phyloP scores from a whole-genome alignment of 345 rosid genomes.

The Citrus australasica region DNA sequence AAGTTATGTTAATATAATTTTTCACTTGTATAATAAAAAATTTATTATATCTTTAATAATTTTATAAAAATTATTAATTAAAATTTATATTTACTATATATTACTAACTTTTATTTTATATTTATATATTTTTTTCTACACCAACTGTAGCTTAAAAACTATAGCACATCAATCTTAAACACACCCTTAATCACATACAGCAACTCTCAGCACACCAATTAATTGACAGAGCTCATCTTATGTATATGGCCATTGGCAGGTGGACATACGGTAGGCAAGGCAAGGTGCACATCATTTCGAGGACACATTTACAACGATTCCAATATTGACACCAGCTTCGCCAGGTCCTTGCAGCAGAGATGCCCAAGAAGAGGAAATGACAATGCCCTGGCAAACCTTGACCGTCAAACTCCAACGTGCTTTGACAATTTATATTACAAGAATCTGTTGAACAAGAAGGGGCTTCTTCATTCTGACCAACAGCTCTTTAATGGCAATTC shows the following conservation, averaged over 20 bases:
- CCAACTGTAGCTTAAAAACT: rapidly evolving
- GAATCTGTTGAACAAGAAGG: conserved; percentile 29
- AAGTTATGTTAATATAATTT: rapidly evolving
- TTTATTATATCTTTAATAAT: no score
- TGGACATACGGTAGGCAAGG: conserved; percentile 38
- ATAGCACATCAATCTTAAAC: rapidly evolving
- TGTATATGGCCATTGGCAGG: conserved; percentile 13
- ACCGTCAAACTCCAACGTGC: conserved; percentile 16
- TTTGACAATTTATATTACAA: conserved; percentile 36
- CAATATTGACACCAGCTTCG: conserved; percentile 25
- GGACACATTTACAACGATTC: conserved; percentile 33
- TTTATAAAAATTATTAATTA: no score
- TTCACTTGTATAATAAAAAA: no score
- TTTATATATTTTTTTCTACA: no score
- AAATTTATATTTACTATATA: no score
- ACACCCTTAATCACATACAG: no score
- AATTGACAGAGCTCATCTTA: neutral
- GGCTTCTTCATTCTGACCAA: conserved; percentile 46
- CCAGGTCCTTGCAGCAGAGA: conserved; percentile 3
- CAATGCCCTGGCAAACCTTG: conserved; percentile 21
- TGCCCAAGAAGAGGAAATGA: conserved; percentile 30
- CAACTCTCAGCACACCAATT: no score
- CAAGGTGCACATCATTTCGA: conserved; percentile 30
- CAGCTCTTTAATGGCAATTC: conserved; percentile 34
- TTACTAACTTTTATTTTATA: no score